Conservation (phyloP, 192 early-diverging fungal species). For the Coemansia sp. region DNA sequence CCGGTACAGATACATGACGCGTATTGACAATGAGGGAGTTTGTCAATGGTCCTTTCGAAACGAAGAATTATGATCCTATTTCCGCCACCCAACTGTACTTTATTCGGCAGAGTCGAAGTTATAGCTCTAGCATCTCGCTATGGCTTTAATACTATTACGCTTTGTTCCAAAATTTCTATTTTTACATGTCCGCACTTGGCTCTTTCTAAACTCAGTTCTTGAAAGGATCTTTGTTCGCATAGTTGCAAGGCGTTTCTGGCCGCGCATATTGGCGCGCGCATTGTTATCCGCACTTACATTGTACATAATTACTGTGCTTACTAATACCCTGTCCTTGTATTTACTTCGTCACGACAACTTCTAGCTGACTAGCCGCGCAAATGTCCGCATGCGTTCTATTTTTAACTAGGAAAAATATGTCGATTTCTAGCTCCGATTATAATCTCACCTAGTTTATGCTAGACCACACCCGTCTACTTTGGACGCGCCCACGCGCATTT, state of each 20-base stretch:
- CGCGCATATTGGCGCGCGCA: background rate
- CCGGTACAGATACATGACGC: constrained; percentile 37
- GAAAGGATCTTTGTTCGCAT: background rate
- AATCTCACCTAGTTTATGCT: background rate
- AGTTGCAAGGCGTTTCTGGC: background rate
- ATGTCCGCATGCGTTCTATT: background rate
- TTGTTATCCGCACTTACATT: background rate
- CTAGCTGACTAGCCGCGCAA: background rate
- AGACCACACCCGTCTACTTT: background rate
- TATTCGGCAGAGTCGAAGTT: background rate
- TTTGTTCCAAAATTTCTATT: background rate
- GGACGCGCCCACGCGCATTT: background rate
- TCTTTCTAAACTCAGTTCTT: background rate
- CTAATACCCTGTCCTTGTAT: background rate
- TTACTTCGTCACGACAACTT: background rate
- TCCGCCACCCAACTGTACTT: background rate
- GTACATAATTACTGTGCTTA: background rate
- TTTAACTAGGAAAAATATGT: background rate
- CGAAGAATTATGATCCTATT: background rate
- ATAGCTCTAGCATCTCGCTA: background rate
- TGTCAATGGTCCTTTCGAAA: constrained; percentile 35
- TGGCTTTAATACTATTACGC: background rate
- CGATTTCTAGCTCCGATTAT: background rate
- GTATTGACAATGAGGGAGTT: constrained; percentile 16
- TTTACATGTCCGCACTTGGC: constrained; percentile 2